phyloP scores from a whole-genome alignment of 106 monocot genomes.

The Apostasia shenzhenica region DNA sequence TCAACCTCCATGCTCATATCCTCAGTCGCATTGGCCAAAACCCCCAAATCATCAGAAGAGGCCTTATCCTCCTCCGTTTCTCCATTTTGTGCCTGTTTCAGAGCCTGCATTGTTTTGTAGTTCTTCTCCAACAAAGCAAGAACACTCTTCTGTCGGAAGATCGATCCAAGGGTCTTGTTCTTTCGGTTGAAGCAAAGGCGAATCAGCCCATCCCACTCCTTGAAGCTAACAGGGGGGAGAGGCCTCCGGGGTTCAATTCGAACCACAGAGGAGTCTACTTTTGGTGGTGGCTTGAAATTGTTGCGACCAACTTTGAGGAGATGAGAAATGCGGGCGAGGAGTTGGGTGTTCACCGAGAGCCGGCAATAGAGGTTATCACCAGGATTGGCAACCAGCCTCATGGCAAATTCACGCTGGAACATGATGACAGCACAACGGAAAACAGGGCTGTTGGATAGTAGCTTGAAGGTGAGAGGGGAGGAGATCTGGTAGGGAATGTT shows the following conservation, averaged over 20 bases:
- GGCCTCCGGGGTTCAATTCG: slow-evolving; percentile 81
- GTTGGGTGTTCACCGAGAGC: slow-evolving; percentile 81
- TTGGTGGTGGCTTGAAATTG: slow-evolving; percentile 94
- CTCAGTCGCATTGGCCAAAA: slow-evolving; percentile 57
- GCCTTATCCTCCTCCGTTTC: slow-evolving; percentile 35
- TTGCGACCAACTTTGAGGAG: slow-evolving; percentile 83
- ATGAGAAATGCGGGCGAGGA: slow-evolving; percentile 74
- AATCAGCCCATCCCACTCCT: slow-evolving; percentile 91
- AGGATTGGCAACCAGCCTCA: slow-evolving; percentile 77
- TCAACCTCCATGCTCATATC: slow-evolving; percentile 43
- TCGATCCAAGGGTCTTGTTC: slow-evolving; percentile 85
- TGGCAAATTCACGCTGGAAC: slow-evolving; percentile 88
- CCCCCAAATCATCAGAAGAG: slow-evolving; percentile 31
- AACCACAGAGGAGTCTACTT: slow-evolving; percentile 95
- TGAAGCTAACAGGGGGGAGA: slow-evolving; percentile 74
- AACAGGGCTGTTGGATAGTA: slow-evolving; percentile 56
- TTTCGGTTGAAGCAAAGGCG: slow-evolving; percentile 81
- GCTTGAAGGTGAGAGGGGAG: slow-evolving; percentile 91
- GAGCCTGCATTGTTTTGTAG: slow-evolving; percentile 69
- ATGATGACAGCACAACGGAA: slow-evolving; percentile 91
- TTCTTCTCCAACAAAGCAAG: slow-evolving; percentile 84
- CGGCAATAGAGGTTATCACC: slow-evolving; percentile 79
- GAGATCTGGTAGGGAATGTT: slow-evolving; percentile 97
- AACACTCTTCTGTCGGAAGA: slow-evolving; percentile 71
- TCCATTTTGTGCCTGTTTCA: slow-evolving; percentile 28